These are phyloP conservation scores for Boletus chippewaensis DNA, from an alignment of 1,284 basidiomycete species.

Conservation along the genomic window DNA sequence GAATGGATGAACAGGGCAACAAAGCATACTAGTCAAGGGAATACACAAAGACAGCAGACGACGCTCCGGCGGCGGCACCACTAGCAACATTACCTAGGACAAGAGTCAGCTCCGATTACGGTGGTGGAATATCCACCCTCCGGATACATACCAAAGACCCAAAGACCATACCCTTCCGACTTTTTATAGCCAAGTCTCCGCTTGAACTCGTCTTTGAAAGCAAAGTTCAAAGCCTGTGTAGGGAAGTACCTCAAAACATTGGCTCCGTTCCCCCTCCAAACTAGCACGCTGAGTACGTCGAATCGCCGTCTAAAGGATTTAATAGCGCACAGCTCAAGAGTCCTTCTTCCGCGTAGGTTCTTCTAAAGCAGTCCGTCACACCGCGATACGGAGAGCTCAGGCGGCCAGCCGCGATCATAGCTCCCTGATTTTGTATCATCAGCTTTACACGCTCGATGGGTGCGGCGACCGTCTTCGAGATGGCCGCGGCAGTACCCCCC, in stretches of 20 bases:
- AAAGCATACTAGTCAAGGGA: conserved; percentile 49
- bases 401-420: conserved; percentile 51
- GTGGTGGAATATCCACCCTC: not conserved
- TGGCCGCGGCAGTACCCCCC: conserved; percentile 47
- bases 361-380: conserved; percentile 51
- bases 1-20: not conserved
- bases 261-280: conserved; percentile 61
- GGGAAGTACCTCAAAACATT: conserved; percentile 64
- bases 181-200: conserved; percentile 48
- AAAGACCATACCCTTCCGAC: conserved; percentile 47
- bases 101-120: not conserved
- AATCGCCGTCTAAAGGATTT: conserved; percentile 1
- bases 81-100: conserved; percentile 40
- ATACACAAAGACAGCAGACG: conserved; percentile 51
- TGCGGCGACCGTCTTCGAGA: conserved; percentile 66
- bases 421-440: conserved; percentile 62
- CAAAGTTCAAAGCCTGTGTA: conserved; percentile 56
- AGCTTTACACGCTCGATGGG: conserved; percentile 71
- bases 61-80: conserved; percentile 43
- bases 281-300: conserved; percentile 20
- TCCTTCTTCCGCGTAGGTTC: conserved; percentile 52
- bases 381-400: conserved; percentile 54
- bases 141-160: conserved; percentile 36
- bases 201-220: conserved; percentile 44
- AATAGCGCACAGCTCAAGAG: conserved; percentile 35